Evolutionary conservation across 371 early-diverging fungal species (phyloP), one percentile per base, ranked within the genome.

Genomic region (Syncephalastrum monosporum): DNA sequence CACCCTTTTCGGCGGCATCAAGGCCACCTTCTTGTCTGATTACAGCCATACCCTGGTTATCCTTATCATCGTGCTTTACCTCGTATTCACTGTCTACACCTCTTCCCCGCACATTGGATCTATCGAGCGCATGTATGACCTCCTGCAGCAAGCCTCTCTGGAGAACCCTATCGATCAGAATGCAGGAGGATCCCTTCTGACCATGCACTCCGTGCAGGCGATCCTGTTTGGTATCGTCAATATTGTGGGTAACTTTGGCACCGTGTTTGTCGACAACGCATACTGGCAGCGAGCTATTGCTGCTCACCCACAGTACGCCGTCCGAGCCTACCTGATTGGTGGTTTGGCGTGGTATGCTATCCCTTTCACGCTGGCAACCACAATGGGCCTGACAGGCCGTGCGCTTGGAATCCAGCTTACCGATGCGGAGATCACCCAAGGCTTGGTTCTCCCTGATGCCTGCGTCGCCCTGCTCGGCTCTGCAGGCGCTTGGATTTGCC

Each of bases 261-360:
- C 88, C 1, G 88, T 88, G 10, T 88, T 88, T 62, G 78, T 87
- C 14, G 88, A 88, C 57, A 83, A 88, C 50, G 86, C 82, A 6
- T 88, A 88, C 61, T 88, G 82, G 75, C 88, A 88, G 63, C 80
- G 87, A 21, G 88, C 88, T 17, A 84, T 88, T 59, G 88, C 88
- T 41, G 77, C 88, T 8, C 72, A 77, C 24, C 88, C 88, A 15
- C 72, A 71, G 19, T 81, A 87, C 42, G 83, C 87, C 1, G 87
- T 88, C 61, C 81, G 82, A 52, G 85, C 84, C 3, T 88, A 88
- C 57, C 58, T 88, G 45, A 67, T 88, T 23, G 88, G 88, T 29
- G 88, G 88, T 15, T 71, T 88, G 33, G 61, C 79, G 16, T 88
- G 88, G 88, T 88, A 87, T 48, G 83, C 87, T 24, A 88, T 88